Base-by-base conservation (phyloP, 2,329 filamentous ascomycete species). In the Fusarium clavum region DNA sequence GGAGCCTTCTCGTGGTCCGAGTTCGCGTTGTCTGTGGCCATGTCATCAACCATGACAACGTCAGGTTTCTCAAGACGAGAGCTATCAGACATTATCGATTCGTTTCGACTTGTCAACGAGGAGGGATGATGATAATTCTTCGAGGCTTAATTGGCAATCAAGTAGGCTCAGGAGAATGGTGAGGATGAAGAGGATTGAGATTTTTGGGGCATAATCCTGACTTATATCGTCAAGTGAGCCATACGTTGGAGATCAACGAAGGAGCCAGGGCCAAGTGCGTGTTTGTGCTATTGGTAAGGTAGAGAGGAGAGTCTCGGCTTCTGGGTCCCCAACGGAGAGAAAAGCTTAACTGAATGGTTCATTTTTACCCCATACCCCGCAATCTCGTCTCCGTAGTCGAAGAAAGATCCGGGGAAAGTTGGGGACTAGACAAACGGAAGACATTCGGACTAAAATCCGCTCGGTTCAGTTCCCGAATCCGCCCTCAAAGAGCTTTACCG, bases 41-140 rank as follows among this genome's bases (percentile, higher is more conserved):
- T 51, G 27, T 74, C 65, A 45, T 75, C 65, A 40, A 75, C 61
- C 61, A 74, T 69, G 51, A 66, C 58, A 44, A 74, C 69, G 16
- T 74, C 73, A 18, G 73, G 73, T 52, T 75, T 75, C 13, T 74
- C 73, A 8, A 53, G n/a, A 14, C 38, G 25, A 30, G 29, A 30
- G 29, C 29, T 30, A 22, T 43, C 40, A 20, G 40, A n/a, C 40
- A 43, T 30, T 30, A 13, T 30, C 2, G 29, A 13, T 3, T 30
- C 3, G 29, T 30, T 30, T 30, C 29, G 29, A 13, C 12, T 12
- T 30, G 29, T 30, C 29, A 30, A 30, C 12, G 29, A 30, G 29
- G 29, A 30, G 29, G 6, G 12, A 30, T 30, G 29, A 30, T 30
- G 29, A 30, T 30, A 30, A 30, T 30, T 30, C 2, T 30, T 30